Evolutionary conservation across 495 filamentous ascomycete genomes (phyloP).

Genomic region (Platismatia glauca): DNA sequence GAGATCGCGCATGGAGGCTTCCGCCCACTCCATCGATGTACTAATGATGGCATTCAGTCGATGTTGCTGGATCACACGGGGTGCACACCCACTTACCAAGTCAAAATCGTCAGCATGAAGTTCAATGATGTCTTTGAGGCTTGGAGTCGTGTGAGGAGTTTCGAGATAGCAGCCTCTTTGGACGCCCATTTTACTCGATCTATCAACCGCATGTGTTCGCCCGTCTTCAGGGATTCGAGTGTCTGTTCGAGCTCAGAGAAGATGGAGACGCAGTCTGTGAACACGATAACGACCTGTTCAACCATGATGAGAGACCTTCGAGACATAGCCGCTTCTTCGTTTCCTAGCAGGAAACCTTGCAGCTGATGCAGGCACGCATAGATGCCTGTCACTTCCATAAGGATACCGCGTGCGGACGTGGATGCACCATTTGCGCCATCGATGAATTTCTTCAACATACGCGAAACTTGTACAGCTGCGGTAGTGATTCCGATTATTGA

Average conservation of each 20-base stretch:
- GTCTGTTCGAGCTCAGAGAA: slow-evolving; percentile 28
- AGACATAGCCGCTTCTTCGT: slow-evolving; percentile 15
- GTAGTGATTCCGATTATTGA: slow-evolving; percentile 21
- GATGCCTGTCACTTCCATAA: slow-evolving; percentile 20
- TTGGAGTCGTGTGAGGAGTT: slow-evolving; percentile 22
- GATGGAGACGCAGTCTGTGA: slow-evolving; percentile 25
- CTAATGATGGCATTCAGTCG: neutral
- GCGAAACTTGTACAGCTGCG: slow-evolving; percentile 20
- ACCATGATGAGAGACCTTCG: slow-evolving; percentile 22
- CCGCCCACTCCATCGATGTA: slow-evolving; percentile 19
- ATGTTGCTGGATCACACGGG: neutral
- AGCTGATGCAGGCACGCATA: slow-evolving; percentile 21
- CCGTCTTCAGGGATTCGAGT: slow-evolving; percentile 19
- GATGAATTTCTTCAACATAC: slow-evolving; percentile 18
- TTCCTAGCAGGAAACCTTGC: slow-evolving; percentile 20
- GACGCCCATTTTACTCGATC: slow-evolving; percentile 24
- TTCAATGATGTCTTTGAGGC: slow-evolving; percentile 24
- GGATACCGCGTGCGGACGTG: slow-evolving; percentile 15
- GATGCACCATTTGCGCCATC: slow-evolving; percentile 17
- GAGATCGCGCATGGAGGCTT: slow-evolving; percentile 15
- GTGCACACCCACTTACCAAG: slow-evolving; percentile 18
- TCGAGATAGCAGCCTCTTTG: slow-evolving; percentile 21
- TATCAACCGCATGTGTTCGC: slow-evolving; percentile 16
- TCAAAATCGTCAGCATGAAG: slow-evolving; percentile 25
- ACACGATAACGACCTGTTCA: slow-evolving; percentile 24